Conservation (phyloP, 192 early-diverging fungal species). For the Allomyces arbusculus region DNA sequence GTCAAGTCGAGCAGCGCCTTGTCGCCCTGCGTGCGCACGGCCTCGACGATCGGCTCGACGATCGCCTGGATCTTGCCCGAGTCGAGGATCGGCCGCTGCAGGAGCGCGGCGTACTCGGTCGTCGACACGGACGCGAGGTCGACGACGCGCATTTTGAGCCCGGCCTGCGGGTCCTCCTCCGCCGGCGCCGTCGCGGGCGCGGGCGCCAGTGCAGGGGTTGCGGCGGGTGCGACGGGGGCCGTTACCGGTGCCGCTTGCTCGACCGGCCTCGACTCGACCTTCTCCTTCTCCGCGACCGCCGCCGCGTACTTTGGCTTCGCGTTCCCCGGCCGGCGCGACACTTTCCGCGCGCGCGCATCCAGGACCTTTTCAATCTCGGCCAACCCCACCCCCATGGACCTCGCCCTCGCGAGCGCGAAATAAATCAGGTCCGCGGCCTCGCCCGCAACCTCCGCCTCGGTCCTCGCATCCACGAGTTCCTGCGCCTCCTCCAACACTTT, state of each 20-base stretch:
- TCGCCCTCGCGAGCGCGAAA: constrained; percentile 78
- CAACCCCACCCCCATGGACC: constrained; percentile 55
- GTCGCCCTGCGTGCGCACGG: constrained; percentile 68
- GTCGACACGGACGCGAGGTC: constrained; percentile 16
- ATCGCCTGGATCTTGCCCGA: constrained; percentile 67
- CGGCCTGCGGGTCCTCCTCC: constrained; percentile 37
- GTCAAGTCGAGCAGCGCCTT: constrained; percentile 65
- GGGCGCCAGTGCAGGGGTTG: constrained; percentile 7
- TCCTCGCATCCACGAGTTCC: constrained; percentile 65
- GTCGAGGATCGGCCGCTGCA: constrained; percentile 80
- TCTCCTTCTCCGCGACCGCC: constrained; percentile 12
- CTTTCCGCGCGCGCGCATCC: constrained; percentile 59
- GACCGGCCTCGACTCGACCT: constrained; percentile 1
- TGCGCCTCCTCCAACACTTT: constrained; percentile 95
- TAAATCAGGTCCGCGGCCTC: constrained; percentile 93
- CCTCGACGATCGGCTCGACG: constrained; percentile 76
- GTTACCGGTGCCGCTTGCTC: constrained; percentile 4
- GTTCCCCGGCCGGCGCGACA: constrained; percentile 72
- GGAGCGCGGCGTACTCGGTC: constrained; percentile 34
- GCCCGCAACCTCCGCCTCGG: constrained; percentile 64
- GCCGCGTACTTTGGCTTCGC: constrained; percentile 60
- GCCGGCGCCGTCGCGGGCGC: constrained; percentile 8
- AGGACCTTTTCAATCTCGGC: constrained; percentile 73
- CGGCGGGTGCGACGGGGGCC: constrained; percentile 7
- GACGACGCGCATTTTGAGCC: constrained; percentile 49